Conservation (phyloP, 2,329 filamentous ascomycete species). For the Epichloe coenophiala region DNA sequence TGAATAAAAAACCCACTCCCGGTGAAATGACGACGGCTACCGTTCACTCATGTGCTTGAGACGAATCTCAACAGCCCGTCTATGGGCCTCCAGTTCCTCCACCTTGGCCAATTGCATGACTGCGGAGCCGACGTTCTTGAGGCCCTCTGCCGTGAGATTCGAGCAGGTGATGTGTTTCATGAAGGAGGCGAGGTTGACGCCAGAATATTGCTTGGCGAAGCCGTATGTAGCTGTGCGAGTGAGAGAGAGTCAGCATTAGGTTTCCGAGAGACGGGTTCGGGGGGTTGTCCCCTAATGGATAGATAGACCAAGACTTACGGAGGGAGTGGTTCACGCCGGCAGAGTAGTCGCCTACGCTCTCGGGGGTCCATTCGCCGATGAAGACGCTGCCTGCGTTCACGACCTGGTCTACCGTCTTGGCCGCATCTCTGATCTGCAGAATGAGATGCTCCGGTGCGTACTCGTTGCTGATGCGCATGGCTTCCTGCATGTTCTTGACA, state of each 20-base stretch:
- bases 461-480: slow-evolving; percentile 73
- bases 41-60: slow-evolving; percentile 38
- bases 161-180: slow-evolving; percentile 97
- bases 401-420: slow-evolving; percentile 61
- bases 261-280: no score
- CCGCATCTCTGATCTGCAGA: slow-evolving; percentile 69
- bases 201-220: slow-evolving; percentile 96
- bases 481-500: slow-evolving; percentile 56
- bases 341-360: slow-evolving; percentile 95
- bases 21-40: slow-evolving; percentile 5
- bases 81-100: slow-evolving; percentile 88
- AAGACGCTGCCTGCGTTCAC: slow-evolving; percentile 95
- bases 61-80: slow-evolving; percentile 75
- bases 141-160: slow-evolving; percentile 71
- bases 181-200: slow-evolving; percentile 90
- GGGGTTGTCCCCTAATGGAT: background rate
- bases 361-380: slow-evolving; percentile 83
- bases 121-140: slow-evolving; percentile 72
- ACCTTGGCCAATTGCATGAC: slow-evolving; percentile 94
- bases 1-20: no score
- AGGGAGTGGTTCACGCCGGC: slow-evolving; percentile 95
- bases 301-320: slow-evolving; percentile 48
- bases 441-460: slow-evolving; percentile 97
- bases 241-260: background rate
- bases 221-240: slow-evolving; percentile 68